Base-by-base conservation (phyloP, 305 asterid genomes). In the Lippia alba region DNA sequence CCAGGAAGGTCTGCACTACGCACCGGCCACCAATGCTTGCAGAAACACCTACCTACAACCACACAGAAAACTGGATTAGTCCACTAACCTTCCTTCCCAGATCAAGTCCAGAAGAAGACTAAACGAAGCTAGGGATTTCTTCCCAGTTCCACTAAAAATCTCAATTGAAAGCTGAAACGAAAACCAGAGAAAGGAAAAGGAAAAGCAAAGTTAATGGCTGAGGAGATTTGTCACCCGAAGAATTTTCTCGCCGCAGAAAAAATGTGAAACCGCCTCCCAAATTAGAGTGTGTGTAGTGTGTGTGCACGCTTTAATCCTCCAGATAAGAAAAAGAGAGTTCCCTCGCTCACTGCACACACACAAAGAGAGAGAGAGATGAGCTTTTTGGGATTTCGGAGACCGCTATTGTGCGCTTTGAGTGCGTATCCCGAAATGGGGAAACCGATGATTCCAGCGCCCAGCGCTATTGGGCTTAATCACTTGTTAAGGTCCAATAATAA, bases 201-300 rank as follows among this genome's bases (percentile, higher is more conserved):
- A 74, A 61, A 61, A 78, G 66, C 61, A 71, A 69, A 71, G 58
- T 66, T 61, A 67, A 76, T 64, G 80, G 81, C 77, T 40, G 69
- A 64, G 75, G 79, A 70, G 66, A 79, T 76, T 76, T 63, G 77
- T 70, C 60, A 67, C 78, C 78, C 73, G 83, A 76, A 69, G 72
- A 75, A 30, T 62, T 76, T 78, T 76, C 81, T 73, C 78, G 64
- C 69, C 83, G 78, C 82, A 45, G 50, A 70, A 73, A 75, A 73
- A 80, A 78, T 73, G 77, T 56, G 75, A 71, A 77, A 69, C 78
- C 76, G 69, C 74, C 69, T 61, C 87, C 50, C 70, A 71, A 78
- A 66, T 75, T 78, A 74, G 83, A 15, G 68, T 71, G 82, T 68
- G 80, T 69, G 80, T 45, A 56, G 70, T 65, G 20, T n/a, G 58